A percentile compares a stretch with the other conserved stretches of the same genome.
Evolutionary conservation across 2,329 filamentous ascomycete genomes (phyloP).

Genomic region (Ceratocystis colombiana): DNA sequence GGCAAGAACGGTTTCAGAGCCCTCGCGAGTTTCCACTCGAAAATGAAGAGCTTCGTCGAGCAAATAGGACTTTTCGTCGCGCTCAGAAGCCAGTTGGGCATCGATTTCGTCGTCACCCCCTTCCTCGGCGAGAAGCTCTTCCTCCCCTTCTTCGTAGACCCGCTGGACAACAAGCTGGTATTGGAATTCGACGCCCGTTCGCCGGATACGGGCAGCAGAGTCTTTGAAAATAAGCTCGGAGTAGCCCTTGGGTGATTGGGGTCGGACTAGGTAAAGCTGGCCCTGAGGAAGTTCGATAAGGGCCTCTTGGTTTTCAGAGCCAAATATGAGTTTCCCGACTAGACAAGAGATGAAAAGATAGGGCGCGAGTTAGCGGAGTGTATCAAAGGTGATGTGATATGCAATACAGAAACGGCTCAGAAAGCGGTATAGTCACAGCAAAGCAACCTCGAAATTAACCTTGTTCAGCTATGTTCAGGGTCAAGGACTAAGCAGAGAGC

Average conservation of each 20-base stretch:
- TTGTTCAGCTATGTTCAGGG: conserved; percentile 4
- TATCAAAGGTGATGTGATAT: neutral
- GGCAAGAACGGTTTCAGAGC: conserved; percentile 75
- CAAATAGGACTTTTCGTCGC: conserved; percentile 94
- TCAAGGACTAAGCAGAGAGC: neutral
- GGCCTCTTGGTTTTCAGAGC: conserved; percentile 74
- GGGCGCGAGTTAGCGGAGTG: neutral
- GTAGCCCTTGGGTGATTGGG: conserved; percentile 90
- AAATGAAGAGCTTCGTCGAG: conserved; percentile 89
- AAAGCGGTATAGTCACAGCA: conserved; percentile 6
- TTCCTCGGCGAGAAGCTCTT: conserved; percentile 80
- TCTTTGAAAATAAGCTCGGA: conserved; percentile 99
- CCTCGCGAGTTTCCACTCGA: conserved; percentile 68
- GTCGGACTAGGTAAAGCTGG: conserved; percentile 93
- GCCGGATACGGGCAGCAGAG: conserved; percentile 80
- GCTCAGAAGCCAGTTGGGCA: conserved; percentile 65
- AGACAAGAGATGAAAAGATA: conserved; percentile 22
- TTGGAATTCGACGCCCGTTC: conserved; percentile 89
- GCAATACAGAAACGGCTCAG: conserved; percentile 15
- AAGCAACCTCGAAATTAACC: neutral
- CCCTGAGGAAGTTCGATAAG: conserved; percentile 91
- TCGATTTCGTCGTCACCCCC: conserved; percentile 70
- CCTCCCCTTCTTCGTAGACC: conserved; percentile 95
- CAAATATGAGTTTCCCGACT: conserved; percentile 93
- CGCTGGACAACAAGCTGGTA: conserved; percentile 95